phyloP scores from a whole-genome alignment of 371 early-diverging fungal genomes.

The Zychaea mexicana region DNA sequence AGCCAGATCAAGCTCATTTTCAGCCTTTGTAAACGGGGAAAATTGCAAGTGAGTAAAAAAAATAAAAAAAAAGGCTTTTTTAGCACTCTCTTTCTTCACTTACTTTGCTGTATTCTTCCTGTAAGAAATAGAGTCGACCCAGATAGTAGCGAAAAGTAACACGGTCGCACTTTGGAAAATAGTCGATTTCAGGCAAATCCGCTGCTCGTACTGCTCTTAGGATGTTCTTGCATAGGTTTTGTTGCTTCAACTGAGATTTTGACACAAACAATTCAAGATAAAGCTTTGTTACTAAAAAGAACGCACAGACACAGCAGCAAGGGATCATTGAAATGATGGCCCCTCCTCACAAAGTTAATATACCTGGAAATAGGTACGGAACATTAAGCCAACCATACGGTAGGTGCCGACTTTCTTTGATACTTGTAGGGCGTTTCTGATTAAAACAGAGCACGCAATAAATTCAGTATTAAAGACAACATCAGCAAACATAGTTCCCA shows the following conservation, averaged over 20 bases:
- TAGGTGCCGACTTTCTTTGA: slow-evolving; percentile 93
- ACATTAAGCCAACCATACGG: slow-evolving; percentile 78
- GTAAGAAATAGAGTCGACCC: slow-evolving; percentile 81
- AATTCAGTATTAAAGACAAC: too few species aligned
- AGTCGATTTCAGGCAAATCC: slow-evolving; percentile 74
- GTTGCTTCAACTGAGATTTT: slow-evolving; percentile 65
- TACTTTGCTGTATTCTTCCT: slow-evolving; percentile 77
- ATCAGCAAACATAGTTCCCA: too few species aligned
- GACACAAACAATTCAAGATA: too few species aligned
- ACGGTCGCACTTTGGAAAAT: slow-evolving; percentile 84
- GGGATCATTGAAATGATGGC: too few species aligned
- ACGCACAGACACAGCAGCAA: too few species aligned
- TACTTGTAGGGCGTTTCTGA: slow-evolving; percentile 43
- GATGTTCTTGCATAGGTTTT: slow-evolving; percentile 83
- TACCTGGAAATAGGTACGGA: slow-evolving; percentile 85
- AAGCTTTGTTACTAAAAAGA: too few species aligned
- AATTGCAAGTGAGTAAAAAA: background rate
- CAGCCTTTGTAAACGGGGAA: slow-evolving; percentile 51
- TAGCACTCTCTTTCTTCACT: too few species aligned
- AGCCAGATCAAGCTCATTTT: slow-evolving; percentile 69
- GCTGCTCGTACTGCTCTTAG: slow-evolving; percentile 72
- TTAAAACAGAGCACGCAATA: too few species aligned
- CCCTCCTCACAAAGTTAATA: too few species aligned
- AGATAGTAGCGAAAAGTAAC: slow-evolving; percentile 84
- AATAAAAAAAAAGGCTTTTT: too few species aligned